A percentile compares a stretch with the other conserved stretches of the same genome.
Conservation (phyloP, 805 yeast genomes). For the Saccharomyces mikatae region DNA sequence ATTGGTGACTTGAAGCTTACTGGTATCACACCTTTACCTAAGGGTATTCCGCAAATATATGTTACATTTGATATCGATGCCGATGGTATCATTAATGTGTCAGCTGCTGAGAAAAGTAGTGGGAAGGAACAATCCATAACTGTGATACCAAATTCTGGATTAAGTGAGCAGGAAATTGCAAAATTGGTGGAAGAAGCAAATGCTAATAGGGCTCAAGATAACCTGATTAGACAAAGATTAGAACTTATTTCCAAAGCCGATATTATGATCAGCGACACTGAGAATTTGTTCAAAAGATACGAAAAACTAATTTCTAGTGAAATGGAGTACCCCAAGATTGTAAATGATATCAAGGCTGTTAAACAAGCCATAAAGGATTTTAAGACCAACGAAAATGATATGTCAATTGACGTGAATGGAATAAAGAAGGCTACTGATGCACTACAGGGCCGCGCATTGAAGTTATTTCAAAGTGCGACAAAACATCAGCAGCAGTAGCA, state of each 20-base stretch:
- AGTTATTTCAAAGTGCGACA: constrained; percentile 45
- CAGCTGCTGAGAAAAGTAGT: constrained; percentile 72
- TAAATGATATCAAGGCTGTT: constrained; percentile 32
- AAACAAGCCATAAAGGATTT: constrained; percentile 41
- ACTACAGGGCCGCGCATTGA: constrained; percentile 60
- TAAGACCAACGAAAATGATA: constrained; percentile 44
- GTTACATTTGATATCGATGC: constrained; percentile 77
- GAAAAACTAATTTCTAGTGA: constrained; percentile 40
- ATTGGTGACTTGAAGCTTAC: constrained; percentile 67
- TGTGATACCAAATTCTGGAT: constrained; percentile 61
- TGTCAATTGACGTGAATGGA: constrained; percentile 37
- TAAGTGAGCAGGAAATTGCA: constrained; percentile 61
- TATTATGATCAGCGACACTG: constrained; percentile 75
- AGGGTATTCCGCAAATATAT: constrained; percentile 72
- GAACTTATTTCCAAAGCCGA: constrained; percentile 72
- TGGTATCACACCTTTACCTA: constrained; percentile 68
- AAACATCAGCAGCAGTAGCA: constrained; percentile 8
- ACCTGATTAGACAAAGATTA: constrained; percentile 47
- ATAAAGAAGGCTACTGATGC: constrained; percentile 62
- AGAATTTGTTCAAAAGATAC: constrained; percentile 65
- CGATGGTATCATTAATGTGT: constrained; percentile 73
- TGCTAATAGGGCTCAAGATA: constrained; percentile 52
- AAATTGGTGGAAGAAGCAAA: constrained; percentile 60
- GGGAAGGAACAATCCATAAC: constrained; percentile 60
- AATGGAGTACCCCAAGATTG: constrained; percentile 35